Percentiles rank a stretch among this genome's conserved stretches.
These are phyloP conservation scores for Blakeslea trispora DNA, from an alignment of 371 early-diverging fungal species.

Conservation along the genomic window DNA sequence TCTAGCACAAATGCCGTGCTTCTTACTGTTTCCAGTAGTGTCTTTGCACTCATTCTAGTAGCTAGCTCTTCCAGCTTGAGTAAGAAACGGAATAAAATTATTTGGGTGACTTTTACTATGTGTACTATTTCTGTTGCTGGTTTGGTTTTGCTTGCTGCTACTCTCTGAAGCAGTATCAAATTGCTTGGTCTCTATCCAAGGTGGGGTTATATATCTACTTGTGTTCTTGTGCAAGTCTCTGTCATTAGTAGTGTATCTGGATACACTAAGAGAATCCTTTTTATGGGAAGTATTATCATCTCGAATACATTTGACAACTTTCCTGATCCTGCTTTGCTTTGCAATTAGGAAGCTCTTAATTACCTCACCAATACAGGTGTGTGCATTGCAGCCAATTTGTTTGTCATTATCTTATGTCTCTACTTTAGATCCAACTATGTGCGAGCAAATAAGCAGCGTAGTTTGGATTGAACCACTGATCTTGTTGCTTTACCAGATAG, in stretches of 20 bases:
- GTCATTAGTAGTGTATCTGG: slow-evolving; percentile 24
- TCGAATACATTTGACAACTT: slow-evolving; percentile 26
- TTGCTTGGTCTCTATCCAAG: slow-evolving; percentile 21
- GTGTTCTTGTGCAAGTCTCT: slow-evolving; percentile 16
- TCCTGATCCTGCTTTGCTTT: slow-evolving; percentile 25
- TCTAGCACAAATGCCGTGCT: slow-evolving; percentile 11
- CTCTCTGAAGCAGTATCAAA: slow-evolving; percentile 16
- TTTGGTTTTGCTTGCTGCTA: neutral
- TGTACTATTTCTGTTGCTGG: slow-evolving; percentile 9
- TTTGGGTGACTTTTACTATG: slow-evolving; percentile 12
- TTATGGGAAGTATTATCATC: slow-evolving; percentile 17
- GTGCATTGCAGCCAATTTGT: slow-evolving; percentile 32
- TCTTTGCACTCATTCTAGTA: slow-evolving; percentile 4
- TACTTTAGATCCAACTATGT: slow-evolving; percentile 18
- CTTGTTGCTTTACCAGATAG: slow-evolving; percentile 15
- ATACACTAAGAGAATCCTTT: slow-evolving; percentile 32
- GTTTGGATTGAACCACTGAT: slow-evolving; percentile 1
- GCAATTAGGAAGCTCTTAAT: slow-evolving; percentile 20
- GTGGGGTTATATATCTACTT: slow-evolving; percentile 7
- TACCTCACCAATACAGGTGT: slow-evolving; percentile 36
- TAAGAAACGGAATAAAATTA: slow-evolving; percentile 9
- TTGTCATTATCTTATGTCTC: slow-evolving; percentile 22
- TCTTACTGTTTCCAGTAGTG: slow-evolving; percentile 17
- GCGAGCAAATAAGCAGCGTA: slow-evolving; percentile 16
- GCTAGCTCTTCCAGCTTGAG: slow-evolving; percentile 4